Evolutionary conservation across 768 basidiomycete species (phyloP), one percentile per base, ranked within the genome.

Genomic region (Hortiboletus flavorubellus): DNA sequence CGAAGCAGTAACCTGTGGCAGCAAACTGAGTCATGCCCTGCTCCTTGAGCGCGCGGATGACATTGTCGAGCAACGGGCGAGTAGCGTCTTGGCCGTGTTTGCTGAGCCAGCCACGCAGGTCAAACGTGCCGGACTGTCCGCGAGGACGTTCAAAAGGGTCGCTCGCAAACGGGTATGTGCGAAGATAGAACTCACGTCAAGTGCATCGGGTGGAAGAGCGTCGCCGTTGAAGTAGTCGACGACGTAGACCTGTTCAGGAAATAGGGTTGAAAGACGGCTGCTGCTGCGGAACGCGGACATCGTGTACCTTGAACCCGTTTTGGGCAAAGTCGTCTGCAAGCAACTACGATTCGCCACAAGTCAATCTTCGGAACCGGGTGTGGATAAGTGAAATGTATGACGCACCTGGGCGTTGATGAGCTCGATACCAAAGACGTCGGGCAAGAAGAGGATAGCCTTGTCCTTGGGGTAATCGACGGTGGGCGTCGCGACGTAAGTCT

Each of bases 1-100:
- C 85, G 51, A 80, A 84, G 73, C 89, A 91, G 74, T 83, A 90
- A 4, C 86, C 87, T 5, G 79, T 78, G 0, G 83, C 82, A 0
- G 73, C 86, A 53, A 91, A 78, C 8, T 66, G 66, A 2, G 74
- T 81, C 21, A 90, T 73, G 2, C 87, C 89, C 56, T 80, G 63
- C 33, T 70, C 78, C 64, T 83, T 84, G 56, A 91, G 77, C 0
- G 74, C 80, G 5, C 65, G 68, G 33, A 87, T 75, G 42, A 86
- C 81, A 46, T 78, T 80, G 70, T 88, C 78, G 29, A 88, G 58
- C 4, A 62, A 12, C 2, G 82, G 81, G 12, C 80, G 80, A 2
- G 79, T 81, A 11, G 63, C 37, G 0, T 64, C 74, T 15, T 57
- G 26, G 8, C 64, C 65, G 56, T 87, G 86, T 0, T 60, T 72